phyloP scores from a whole-genome alignment of 2,329 filamentous ascomycete genomes.

The Amphichorda felina region DNA sequence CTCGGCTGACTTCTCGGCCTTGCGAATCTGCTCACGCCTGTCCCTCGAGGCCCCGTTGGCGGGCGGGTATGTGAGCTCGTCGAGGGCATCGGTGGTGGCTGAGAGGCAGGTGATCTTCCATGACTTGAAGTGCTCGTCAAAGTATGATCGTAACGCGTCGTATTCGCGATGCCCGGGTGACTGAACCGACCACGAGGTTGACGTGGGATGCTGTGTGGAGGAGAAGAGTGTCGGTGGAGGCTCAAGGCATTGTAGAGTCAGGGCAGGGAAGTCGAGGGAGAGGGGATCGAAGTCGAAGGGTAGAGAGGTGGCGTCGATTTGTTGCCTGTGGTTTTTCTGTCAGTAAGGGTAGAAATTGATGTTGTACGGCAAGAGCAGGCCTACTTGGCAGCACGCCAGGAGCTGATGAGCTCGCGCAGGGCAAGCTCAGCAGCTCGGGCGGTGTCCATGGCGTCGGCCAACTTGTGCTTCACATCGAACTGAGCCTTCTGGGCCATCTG shows the following conservation, averaged over 20 bases:
- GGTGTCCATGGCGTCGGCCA: slow-evolving; percentile 64
- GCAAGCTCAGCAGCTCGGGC: slow-evolving; percentile 76
- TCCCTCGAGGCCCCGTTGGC: slow-evolving; percentile 24
- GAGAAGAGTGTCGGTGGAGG: slow-evolving; percentile 75
- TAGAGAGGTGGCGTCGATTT: slow-evolving; percentile 40
- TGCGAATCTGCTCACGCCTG: slow-evolving; percentile 32
- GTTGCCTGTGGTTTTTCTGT: slow-evolving; percentile 26
- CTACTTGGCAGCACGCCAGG: slow-evolving; percentile 73
- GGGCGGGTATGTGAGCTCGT: slow-evolving; percentile 39
- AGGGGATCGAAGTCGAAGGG: slow-evolving; percentile 77
- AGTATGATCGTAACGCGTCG: slow-evolving; percentile 55
- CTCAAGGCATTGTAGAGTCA: slow-evolving; percentile 72
- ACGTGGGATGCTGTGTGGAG: slow-evolving; percentile 64
- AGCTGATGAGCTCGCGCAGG: slow-evolving; percentile 69
- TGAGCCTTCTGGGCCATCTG: slow-evolving; percentile 46
- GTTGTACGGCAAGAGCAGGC: slow-evolving; percentile 21
- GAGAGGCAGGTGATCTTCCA: slow-evolving; percentile 46
- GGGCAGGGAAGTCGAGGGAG: slow-evolving; percentile 71
- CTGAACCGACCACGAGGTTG: slow-evolving; percentile 69
- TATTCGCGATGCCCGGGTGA: slow-evolving; percentile 65
- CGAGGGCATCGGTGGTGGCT: slow-evolving; percentile 34
- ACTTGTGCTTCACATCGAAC: slow-evolving; percentile 50
- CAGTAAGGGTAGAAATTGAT: not conserved
- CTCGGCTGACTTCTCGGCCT: slow-evolving; percentile 39
- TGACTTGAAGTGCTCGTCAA: slow-evolving; percentile 53